phyloP scores from a whole-genome alignment of 352 stramenopile species.

The Pythium chondricola region DNA sequence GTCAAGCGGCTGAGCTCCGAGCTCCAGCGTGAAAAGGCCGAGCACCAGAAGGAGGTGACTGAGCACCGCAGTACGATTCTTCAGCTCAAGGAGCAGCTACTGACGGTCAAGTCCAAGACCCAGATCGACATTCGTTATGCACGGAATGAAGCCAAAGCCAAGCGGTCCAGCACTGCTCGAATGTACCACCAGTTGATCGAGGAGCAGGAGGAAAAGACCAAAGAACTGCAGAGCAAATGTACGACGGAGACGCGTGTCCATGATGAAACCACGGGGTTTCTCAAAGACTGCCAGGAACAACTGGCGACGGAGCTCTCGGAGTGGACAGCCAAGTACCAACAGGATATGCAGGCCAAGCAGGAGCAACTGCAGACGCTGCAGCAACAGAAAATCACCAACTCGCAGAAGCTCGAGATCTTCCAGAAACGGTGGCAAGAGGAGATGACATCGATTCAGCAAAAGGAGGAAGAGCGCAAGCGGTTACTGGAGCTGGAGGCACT shows the following conservation, averaged over 20 bases:
- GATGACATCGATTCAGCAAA: constrained; percentile 62
- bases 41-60: constrained; percentile 71
- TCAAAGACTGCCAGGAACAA: constrained; percentile 74
- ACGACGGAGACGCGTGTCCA: constrained; percentile 64
- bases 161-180: constrained; percentile 66
- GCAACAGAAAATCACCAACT: constrained; percentile 46
- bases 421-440: constrained; percentile 70
- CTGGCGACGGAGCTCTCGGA: constrained; percentile 53
- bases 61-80: constrained; percentile 70
- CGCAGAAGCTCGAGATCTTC: constrained; percentile 55
- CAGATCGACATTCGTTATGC: constrained; percentile 79
- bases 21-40: constrained; percentile 62
- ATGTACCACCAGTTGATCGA: constrained; percentile 81
- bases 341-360: constrained; percentile 73
- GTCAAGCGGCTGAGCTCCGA: constrained; percentile 83
- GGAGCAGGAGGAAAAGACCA: constrained; percentile 66
- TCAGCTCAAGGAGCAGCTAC: constrained; percentile 79
- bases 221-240: constrained; percentile 54
- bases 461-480: constrained; percentile 64
- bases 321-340: constrained; percentile 78
- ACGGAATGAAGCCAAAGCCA: constrained; percentile 78
- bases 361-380: constrained; percentile 51
- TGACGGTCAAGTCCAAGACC: constrained; percentile 79
- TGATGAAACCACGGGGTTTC: constrained; percentile 68
- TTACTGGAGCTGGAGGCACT: constrained; percentile 58